phyloP scores from a whole-genome alignment of 345 rosid species.

The Arabis alpina region DNA sequence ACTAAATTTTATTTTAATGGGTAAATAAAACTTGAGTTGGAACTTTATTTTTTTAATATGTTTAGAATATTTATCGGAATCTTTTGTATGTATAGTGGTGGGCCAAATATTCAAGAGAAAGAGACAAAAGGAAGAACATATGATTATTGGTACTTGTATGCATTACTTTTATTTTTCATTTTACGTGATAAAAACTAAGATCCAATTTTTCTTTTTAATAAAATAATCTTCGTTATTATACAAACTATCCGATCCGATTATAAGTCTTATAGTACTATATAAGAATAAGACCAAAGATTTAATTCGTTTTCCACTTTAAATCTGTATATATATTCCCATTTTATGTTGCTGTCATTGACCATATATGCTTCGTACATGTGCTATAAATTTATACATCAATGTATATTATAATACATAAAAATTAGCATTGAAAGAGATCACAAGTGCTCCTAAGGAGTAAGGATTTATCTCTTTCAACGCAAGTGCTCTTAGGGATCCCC shows the following conservation, averaged over 20 bases:
- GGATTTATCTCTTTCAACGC: slow-evolving; percentile 30
- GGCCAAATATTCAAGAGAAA: slow-evolving; percentile 36
- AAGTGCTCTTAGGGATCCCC: slow-evolving; percentile 10
- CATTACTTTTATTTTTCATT: not conserved
- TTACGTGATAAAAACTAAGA: slow-evolving; percentile 13
- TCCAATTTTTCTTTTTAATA: not conserved
- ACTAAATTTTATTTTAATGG: not conserved
- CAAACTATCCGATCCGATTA: not conserved
- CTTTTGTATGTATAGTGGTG: slow-evolving; percentile 30
- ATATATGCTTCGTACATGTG: slow-evolving; percentile 26
- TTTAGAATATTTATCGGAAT: slow-evolving; percentile 29
- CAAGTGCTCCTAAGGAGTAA: slow-evolving; percentile 7
- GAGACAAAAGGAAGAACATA: slow-evolving; percentile 31
- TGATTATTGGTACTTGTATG: slow-evolving; percentile 30
- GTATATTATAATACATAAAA: not conserved
- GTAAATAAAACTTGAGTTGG: not conserved
- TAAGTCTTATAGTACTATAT: not conserved
- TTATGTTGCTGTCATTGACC: slow-evolving; percentile 37
- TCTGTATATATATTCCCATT: not conserved
- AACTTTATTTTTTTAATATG: not conserved
- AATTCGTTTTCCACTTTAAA: not conserved
- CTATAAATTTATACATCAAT: slow-evolving; percentile 10
- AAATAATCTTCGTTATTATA: not conserved
- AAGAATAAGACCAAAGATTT: slow-evolving; percentile 10
- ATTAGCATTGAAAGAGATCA: slow-evolving; percentile 18